phyloP scores from a whole-genome alignment of 345 rosid genomes.

The Eucalyptus pumila region DNA sequence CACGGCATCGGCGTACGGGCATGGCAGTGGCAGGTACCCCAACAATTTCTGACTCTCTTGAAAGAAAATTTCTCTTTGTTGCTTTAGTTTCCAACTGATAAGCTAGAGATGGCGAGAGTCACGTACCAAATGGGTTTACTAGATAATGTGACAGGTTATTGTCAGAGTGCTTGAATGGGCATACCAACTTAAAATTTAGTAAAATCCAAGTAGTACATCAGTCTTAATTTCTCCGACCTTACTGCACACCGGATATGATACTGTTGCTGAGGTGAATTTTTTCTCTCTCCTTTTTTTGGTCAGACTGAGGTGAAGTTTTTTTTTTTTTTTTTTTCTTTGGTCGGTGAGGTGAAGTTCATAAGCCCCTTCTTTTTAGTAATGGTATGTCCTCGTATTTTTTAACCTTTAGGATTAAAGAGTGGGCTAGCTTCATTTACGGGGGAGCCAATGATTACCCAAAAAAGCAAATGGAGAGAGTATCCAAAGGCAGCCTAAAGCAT shows the following conservation, averaged over 20 bases:
- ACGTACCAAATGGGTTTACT: background rate
- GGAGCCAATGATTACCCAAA: background rate
- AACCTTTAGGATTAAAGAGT: background rate
- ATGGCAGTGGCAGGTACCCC: slow-evolving; percentile 63
- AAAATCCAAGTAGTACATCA: background rate
- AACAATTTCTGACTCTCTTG: background rate
- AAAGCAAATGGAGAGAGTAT: background rate
- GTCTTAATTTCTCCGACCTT: background rate
- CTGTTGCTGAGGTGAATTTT: background rate
- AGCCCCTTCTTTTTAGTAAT: background rate
- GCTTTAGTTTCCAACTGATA: background rate
- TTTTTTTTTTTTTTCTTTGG: no score
- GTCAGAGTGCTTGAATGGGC: background rate
- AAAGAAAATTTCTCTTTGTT: background rate
- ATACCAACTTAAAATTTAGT: background rate
- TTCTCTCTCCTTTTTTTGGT: no score
- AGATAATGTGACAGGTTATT: background rate
- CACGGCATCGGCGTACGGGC: slow-evolving; percentile 33
- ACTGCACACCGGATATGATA: background rate
- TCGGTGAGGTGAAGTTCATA: background rate
- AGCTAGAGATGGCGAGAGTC: background rate
- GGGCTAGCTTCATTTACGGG: background rate
- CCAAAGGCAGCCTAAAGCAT: background rate
- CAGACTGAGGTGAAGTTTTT: background rate
- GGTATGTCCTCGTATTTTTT: background rate